These are phyloP conservation scores for Bipolaris sorokiniana DNA, from an alignment of 2,329 filamentous ascomycete species.

Conservation along the genomic window DNA sequence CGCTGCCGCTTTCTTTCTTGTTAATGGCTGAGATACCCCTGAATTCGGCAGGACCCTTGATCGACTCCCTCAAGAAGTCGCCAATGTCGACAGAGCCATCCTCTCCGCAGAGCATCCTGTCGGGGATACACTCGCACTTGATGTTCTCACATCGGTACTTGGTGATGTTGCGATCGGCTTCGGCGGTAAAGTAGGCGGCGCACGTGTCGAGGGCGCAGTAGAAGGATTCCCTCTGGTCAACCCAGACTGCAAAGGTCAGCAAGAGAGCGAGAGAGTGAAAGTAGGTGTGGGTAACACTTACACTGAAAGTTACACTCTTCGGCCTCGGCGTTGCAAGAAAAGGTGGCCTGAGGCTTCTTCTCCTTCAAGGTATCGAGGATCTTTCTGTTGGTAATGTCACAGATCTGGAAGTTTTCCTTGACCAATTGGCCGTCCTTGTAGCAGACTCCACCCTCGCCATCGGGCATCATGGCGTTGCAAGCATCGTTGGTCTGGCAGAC, in stretches of 20 bases:
- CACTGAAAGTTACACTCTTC: slow-evolving; percentile 93
- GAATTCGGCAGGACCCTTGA: slow-evolving; percentile 88
- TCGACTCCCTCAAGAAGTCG: slow-evolving; percentile 82
- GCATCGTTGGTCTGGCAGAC: slow-evolving; percentile 84
- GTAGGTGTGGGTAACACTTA: slow-evolving; percentile 52
- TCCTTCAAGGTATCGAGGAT: slow-evolving; percentile 86
- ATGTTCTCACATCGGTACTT: slow-evolving; percentile 85
- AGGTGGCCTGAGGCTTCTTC: slow-evolving; percentile 90
- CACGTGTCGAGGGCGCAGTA: slow-evolving; percentile 90
- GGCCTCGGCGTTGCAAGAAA: slow-evolving; percentile 79
- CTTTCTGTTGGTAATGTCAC: slow-evolving; percentile 94
- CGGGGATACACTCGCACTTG: slow-evolving; percentile 84
- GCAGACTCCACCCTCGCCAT: slow-evolving; percentile 81
- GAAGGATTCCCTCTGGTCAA: slow-evolving; percentile 91
- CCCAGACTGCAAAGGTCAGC: slow-evolving; percentile 73
- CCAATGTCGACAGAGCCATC: slow-evolving; percentile 89
- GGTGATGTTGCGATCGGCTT: slow-evolving; percentile 77
- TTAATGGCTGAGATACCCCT: slow-evolving; percentile 66
- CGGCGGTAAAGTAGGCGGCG: slow-evolving; percentile 71
- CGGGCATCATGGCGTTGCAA: slow-evolving; percentile 87
- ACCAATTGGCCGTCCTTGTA: slow-evolving; percentile 90
- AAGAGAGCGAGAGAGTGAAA: neutral
- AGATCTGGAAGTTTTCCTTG: slow-evolving; percentile 96
- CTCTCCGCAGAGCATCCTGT: slow-evolving; percentile 92
- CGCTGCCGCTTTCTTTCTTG: slow-evolving; percentile 72